These are phyloP conservation scores for Rhizophora apiculata DNA, from an alignment of 345 rosid species.

Conservation along the genomic window DNA sequence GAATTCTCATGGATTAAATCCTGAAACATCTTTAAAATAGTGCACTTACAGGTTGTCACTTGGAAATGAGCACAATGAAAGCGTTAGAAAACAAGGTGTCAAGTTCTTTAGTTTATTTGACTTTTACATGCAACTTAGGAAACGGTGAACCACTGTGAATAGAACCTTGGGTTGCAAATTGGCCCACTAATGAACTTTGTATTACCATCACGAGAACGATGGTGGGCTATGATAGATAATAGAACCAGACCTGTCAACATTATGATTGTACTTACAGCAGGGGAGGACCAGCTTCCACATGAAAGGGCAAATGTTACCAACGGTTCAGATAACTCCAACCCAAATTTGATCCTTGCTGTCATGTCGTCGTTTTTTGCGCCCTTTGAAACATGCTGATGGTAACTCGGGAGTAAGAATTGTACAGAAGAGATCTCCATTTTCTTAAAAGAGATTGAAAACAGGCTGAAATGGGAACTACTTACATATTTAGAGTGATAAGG, in stretches of 20 bases:
- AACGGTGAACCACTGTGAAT: neutral
- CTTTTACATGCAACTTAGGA: neutral
- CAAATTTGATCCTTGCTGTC: constrained; percentile 57
- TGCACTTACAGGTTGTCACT: neutral
- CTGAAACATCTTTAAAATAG: neutral
- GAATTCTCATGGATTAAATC: too few relatives aligned
- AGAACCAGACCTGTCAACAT: constrained; percentile 4
- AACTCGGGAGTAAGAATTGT: constrained; percentile 15
- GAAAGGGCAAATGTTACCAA: constrained; percentile 80
- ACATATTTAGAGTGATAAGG: constrained; percentile 71
- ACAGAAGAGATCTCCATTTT: constrained; percentile 2
- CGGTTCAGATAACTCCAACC: constrained; percentile 78
- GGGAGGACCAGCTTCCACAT: constrained; percentile 97
- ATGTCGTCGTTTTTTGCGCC: constrained; percentile 53
- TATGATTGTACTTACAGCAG: constrained; percentile 59
- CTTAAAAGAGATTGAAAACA: constrained; percentile 4
- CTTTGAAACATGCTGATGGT: constrained; percentile 38
- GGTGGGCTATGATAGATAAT: neutral
- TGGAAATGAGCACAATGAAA: neutral
- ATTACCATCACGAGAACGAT: neutral
- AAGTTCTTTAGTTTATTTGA: neutral
- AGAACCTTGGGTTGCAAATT: neutral
- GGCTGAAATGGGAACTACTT: constrained; percentile 28
- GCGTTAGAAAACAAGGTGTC: neutral
- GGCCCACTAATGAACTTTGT: neutral